Base-by-base conservation (phyloP, 2,329 filamentous ascomycete species). In the Fusarium abutilonis region DNA sequence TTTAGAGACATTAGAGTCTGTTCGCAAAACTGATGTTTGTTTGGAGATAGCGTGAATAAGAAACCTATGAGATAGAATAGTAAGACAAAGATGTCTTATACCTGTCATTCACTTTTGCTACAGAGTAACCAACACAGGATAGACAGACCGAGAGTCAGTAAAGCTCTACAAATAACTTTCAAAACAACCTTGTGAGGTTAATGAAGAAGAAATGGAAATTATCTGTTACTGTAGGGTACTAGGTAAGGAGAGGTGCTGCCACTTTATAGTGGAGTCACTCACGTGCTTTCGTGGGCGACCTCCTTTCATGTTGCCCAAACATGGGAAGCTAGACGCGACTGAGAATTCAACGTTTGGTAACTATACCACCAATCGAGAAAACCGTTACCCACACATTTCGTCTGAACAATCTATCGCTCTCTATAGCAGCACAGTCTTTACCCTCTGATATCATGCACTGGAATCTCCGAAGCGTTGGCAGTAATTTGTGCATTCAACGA, bases 271-370 rank as follows among this genome's bases (percentile, higher is more conserved):
- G 31, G 31, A 13, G 10, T 8, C 21, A 43, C 9, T 52, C 45
- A 58, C 55, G 55, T 58, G 55, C 42, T 41, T 43, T 45, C 55
- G 39, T 21, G 44, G 28, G 23, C 31, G n/a, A 34, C n/a, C 31
- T 34, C 17, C 39, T 26, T 56, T 17, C 17, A 19, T 11, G 5
- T 8, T 4, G 11, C 6, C 19, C 19, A 21, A 15, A 15, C 28
- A 41, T 13, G 31, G 31, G 11, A 38, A 6, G 10, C 35, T 11
- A 23, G 17, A 45, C 28, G 26, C 48, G 52, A 19, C 32, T n/a
- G 11, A 40, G 36, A 40, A 34, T 6, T 13, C 5, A 31, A 34
- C 9, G 36, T 19, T 19, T 19, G 19, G 19, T 21, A 23, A 21
- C 14, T 26, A 26, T 26, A 13, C 19, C 6, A 3, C 9, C 19